Base-by-base conservation (phyloP, 2,329 filamentous ascomycete genomes). In the Aureobasidium sp. region DNA sequence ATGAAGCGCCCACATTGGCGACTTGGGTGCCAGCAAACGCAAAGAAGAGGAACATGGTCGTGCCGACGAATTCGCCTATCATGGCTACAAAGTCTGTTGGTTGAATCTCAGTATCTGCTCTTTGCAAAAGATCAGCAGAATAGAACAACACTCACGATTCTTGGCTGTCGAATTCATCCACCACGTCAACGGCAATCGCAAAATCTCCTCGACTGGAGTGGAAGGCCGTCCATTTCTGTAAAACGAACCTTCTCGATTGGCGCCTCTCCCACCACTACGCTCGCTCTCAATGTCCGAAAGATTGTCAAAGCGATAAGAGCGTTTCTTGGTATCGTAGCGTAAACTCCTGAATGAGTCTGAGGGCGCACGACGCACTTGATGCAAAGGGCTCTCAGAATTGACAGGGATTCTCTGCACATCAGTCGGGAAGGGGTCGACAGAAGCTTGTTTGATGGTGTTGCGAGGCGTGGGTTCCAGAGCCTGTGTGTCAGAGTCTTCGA, bases 11-110 rank as follows among this genome's bases (percentile, higher is more conserved):
- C 48, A 81, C 80, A 5, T 77, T 78, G 47, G 79, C 72, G 27
- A 79, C 75, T 65, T 81, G 78, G 1, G 76, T 74, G 9, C 76
- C 77, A 0, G 75, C 74, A 65, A 80, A 78, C 5, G 78, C 75
- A 64, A 79, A 78, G 69, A 79, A 79, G 20, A 81, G 71, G 68
- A 80, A 81, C 64, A 80, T 67, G 42, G 79, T 78, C 0, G 80
- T 84, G 34, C 81, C 81, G 14, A 80, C 73, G 27, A 82, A 80
- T 68, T 84, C 81, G 22, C 79, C 78, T 11, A 78, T 63, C 55
- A 53, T 63, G 17, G 61, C 61, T 37, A 63, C 60, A 22, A 62
- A 62, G 39, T 62, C 60, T 57, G n/a, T 8, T 15, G 20, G 3
- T 25, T 25, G 22, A 2, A 25, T 1, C 1, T 25, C 22, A 25